A percentile compares a stretch with the other conserved stretches of the same genome.
phyloP scores from a whole-genome alignment of 441 rosid genomes.

The Melastoma candidum region DNA sequence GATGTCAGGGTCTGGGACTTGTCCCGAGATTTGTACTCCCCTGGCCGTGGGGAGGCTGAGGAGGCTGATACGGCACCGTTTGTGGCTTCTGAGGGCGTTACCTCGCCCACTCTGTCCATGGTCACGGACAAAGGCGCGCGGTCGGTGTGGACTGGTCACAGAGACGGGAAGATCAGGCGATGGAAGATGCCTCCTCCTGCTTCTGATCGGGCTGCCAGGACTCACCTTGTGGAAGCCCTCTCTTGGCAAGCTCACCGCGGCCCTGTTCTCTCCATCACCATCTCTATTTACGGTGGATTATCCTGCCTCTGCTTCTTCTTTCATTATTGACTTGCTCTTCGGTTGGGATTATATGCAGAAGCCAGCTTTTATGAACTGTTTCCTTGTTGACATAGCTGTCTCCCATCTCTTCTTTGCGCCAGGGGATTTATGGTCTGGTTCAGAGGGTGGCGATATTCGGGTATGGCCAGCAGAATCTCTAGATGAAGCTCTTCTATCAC shows the following conservation, averaged over 20 bases:
- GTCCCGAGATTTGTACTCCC: conserved; percentile 26
- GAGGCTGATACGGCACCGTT: conserved; percentile 45
- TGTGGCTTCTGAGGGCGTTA: conserved; percentile 28
- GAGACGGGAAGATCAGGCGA: conserved; percentile 48
- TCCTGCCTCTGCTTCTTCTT: neutral
- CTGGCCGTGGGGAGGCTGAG: conserved; percentile 17
- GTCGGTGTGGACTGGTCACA: conserved; percentile 57
- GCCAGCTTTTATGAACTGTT: neutral
- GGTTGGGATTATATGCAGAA: neutral
- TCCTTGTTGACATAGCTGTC: conserved; percentile 1
- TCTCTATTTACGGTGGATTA: conserved; percentile 37
- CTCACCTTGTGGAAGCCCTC: conserved; percentile 32
- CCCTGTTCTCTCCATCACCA: conserved; percentile 41
- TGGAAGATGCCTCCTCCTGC: conserved; percentile 29
- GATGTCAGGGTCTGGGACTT: conserved; percentile 46
- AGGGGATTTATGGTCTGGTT: conserved; percentile 77
- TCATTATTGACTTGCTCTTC: neutral
- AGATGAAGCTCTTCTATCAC: conserved; percentile 32
- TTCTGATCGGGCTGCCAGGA: conserved; percentile 1
- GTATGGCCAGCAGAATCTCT: conserved; percentile 62
- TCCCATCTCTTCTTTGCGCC: conserved; percentile 11
- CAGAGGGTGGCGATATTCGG: conserved; percentile 53
- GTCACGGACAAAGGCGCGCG: conserved; percentile 42
- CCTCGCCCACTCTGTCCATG: conserved; percentile 41
- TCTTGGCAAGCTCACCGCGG: conserved; percentile 64